Evolutionary conservation across 2,329 filamentous ascomycete genomes (phyloP), one percentile per base, ranked within the genome.

Genomic region (Aspergillus ibericus): DNA sequence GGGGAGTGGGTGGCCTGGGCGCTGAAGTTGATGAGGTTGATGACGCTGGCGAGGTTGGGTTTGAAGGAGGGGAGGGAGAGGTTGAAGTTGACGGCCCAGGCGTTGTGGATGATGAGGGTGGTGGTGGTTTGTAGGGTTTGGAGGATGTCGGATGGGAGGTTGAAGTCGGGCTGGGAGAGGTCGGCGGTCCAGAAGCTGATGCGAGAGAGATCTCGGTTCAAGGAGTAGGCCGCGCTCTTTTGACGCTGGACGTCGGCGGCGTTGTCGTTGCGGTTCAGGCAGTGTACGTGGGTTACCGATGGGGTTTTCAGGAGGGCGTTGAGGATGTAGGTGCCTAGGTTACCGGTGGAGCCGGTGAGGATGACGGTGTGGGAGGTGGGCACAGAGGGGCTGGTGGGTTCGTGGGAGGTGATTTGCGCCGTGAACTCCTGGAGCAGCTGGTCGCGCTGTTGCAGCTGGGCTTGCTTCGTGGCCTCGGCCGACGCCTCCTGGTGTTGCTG

Each of bases 61-160:
- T 83, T 71, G 5, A 78, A 77, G 13, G 88, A 71, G 36, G 77
- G 72, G 42, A 79, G 77, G 49, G 77, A 78, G 1, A 85, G 62
- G 4, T 75, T 72, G 34, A 85, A 68, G 56, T 81, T 82, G 4
- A 63, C 64, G 1, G 64, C 63, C 18, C 70, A 63, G 0, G 59
- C 53, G 22, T 67, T 57, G 3, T 1, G 66, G 20, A 75, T 64
- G 10, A 72, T 57, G 9, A 61, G 40, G 5, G 59, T 69, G 0
- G 58, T 22, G 5, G 49, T 59, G 2, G 50, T 6, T 10, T 58
- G 53, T 1, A 71, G 61, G 0, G 27, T 50, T 2, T 52, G 15
- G 25, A 62, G 56, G 3, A 25, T 22, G 3, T 55, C 44, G 0
- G 47, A 1, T 2, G n/a, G 20, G 0, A 72, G 56, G 16, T 63